Evolutionary conservation across 345 rosid species (phyloP).

Genomic region (Combretum micranthum): DNA sequence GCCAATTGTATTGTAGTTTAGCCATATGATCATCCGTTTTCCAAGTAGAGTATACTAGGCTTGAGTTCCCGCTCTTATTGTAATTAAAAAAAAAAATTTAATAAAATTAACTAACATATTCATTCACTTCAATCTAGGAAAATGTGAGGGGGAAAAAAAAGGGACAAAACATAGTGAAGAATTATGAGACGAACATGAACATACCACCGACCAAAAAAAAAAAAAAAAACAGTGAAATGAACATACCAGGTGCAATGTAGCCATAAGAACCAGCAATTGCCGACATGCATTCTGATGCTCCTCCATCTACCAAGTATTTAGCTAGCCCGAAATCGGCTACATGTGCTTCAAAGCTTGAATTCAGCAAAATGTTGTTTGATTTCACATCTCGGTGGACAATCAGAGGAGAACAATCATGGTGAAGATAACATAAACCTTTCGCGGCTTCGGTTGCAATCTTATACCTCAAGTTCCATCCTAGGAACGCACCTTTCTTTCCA

Average conservation of each 20-base stretch:
- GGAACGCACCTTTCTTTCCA: slow-evolving; percentile 62
- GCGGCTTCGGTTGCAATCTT: slow-evolving; percentile 92
- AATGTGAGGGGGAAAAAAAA: no score
- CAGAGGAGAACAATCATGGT: slow-evolving; percentile 87
- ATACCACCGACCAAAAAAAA: neutral
- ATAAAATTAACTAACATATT: no score
- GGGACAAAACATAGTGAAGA: no score
- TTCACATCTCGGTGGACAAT: slow-evolving; percentile 90
- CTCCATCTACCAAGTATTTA: slow-evolving; percentile 72
- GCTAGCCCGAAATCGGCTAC: slow-evolving; percentile 96
- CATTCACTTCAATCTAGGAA: no score
- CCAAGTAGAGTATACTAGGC: no score
- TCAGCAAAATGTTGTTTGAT: slow-evolving; percentile 80
- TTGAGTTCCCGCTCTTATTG: no score
- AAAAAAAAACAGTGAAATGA: neutral
- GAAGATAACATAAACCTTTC: slow-evolving; percentile 85
- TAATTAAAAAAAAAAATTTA: no score
- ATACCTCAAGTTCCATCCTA: slow-evolving; percentile 67
- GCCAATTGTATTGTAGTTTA: no score
- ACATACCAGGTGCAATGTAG: slow-evolving; percentile 92
- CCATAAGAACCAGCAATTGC: slow-evolving; percentile 95
- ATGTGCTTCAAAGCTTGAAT: slow-evolving; percentile 88
- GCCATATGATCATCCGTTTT: no score
- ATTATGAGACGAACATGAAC: no score
- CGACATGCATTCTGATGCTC: slow-evolving; percentile 91